Percentiles rank a stretch among this genome's conserved stretches.
These are phyloP conservation scores for Xylariaceae sp. DNA, from an alignment of 2,329 filamentous ascomycete species.

Conservation along the genomic window DNA sequence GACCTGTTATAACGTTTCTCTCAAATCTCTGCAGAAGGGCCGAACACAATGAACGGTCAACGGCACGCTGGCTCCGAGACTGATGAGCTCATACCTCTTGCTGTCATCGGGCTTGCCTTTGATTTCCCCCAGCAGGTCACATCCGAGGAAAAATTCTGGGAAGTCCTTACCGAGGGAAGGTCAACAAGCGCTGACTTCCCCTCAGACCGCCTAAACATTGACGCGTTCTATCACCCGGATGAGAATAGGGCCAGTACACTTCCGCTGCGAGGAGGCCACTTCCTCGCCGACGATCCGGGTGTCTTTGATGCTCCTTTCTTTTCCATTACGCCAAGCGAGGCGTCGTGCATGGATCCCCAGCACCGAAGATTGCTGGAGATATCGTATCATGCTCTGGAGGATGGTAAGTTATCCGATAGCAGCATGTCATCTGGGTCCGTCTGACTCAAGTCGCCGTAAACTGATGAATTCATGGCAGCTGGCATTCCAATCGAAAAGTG, in stretches of 20 bases:
- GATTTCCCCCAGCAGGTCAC: conserved; percentile 7
- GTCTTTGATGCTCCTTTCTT: conserved; percentile 20
- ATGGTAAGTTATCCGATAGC: conserved; percentile 6
- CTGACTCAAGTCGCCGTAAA: too few species aligned
- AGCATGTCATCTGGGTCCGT: neutral
- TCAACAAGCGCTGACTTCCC: conserved; percentile 12
- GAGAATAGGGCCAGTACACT: neutral
- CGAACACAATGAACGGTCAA: too few species aligned
- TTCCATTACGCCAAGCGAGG: conserved; percentile 8
- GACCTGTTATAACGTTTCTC: too few species aligned
- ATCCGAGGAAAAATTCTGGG: conserved; percentile 7
- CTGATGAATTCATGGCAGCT: neutral
- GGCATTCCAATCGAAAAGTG: conserved; percentile 8
- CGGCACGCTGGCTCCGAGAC: too few species aligned
- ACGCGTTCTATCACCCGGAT: conserved; percentile 15
- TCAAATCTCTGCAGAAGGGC: too few species aligned
- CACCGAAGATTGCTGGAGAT: conserved; percentile 12
- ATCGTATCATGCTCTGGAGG: conserved; percentile 14
- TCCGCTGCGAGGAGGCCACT: conserved; percentile 10
- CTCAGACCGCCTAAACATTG: conserved; percentile 6
- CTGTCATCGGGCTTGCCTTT: conserved; percentile 8
- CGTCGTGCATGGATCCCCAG: conserved; percentile 15
- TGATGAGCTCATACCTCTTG: neutral
- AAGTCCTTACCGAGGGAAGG: conserved; percentile 5
- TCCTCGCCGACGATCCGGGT: conserved; percentile 2